phyloP scores from a whole-genome alignment of 306 rosid species.

The Lupinus albus region DNA sequence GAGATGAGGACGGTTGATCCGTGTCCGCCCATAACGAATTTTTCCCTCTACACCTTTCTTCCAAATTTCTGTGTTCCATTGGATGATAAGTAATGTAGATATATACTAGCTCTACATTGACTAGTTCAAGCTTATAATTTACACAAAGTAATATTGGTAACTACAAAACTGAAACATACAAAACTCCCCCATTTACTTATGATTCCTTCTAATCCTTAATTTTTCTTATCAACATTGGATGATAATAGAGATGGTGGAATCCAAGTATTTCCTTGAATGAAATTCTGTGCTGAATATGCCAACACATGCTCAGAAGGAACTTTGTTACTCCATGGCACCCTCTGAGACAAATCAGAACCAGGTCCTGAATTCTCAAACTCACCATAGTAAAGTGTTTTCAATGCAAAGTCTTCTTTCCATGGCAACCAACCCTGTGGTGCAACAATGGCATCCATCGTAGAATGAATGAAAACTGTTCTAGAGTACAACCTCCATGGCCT shows the following conservation, averaged over 20 bases:
- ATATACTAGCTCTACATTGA: background rate
- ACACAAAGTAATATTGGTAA: constrained; percentile 2
- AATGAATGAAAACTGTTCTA: constrained; percentile 64
- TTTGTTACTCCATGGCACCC: constrained; percentile 70
- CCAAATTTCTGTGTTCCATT: background rate
- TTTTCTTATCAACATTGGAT: background rate
- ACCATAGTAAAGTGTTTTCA: constrained; percentile 78
- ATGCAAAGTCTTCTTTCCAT: constrained; percentile 65
- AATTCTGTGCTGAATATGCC: constrained; percentile 63
- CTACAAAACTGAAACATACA: constrained; percentile 7
- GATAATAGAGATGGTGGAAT: constrained; percentile 42
- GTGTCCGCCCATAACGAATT: constrained; percentile 15
- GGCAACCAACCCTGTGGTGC: constrained; percentile 73
- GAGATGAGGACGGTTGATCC: no score
- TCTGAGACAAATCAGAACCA: constrained; percentile 50
- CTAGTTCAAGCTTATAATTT: constrained; percentile 9
- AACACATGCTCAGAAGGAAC: constrained; percentile 58
- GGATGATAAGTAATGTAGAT: background rate
- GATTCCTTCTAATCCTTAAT: background rate
- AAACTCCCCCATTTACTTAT: constrained; percentile 1
- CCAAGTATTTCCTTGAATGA: constrained; percentile 89
- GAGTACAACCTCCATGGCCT: constrained; percentile 96
- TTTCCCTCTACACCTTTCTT: background rate
- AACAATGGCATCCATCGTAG: constrained; percentile 55
- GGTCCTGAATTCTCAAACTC: constrained; percentile 63